Conservation (phyloP, 768 basidiomycete species). For the Naematelia encephala region DNA sequence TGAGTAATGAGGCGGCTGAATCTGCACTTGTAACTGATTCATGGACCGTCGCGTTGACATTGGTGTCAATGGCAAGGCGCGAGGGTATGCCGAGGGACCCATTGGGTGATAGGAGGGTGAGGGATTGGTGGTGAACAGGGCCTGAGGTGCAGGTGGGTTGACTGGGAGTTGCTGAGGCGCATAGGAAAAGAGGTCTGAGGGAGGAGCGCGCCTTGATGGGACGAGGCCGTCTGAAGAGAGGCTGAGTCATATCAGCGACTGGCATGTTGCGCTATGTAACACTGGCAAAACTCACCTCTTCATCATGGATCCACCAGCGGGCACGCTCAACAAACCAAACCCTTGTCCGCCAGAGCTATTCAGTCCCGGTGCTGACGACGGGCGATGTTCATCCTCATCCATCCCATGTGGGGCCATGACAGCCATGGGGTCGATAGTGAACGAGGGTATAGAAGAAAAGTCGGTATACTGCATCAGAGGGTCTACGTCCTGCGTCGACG, state of each 20-base stretch:
- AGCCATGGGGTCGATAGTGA: slow-evolving; percentile 34
- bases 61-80: slow-evolving; percentile 17
- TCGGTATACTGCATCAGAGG: slow-evolving; percentile 11
- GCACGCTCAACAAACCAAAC: slow-evolving; percentile 39
- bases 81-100: slow-evolving; percentile 13
- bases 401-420: slow-evolving; percentile 22
- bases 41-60: neutral
- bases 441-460: slow-evolving; percentile 5
- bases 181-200: slow-evolving; percentile 37
- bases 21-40: slow-evolving; percentile 6
- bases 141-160: slow-evolving; percentile 28
- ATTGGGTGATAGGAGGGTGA: slow-evolving; percentile 19
- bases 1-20: slow-evolving; percentile 24
- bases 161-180: slow-evolving; percentile 31
- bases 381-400: slow-evolving; percentile 24
- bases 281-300: slow-evolving; percentile 30
- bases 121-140: slow-evolving; percentile 33
- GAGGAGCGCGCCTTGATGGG: slow-evolving; percentile 30
- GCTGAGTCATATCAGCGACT: slow-evolving; percentile 13
- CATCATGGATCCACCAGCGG: slow-evolving; percentile 29
- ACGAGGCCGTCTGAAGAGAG: slow-evolving; percentile 32
- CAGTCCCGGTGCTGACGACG: slow-evolving; percentile 31
- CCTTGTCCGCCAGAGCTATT: slow-evolving; percentile 22
- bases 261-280: neutral
- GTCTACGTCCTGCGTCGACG: slow-evolving; percentile 33